A percentile compares a stretch with the other conserved stretches of the same genome.
These are phyloP conservation scores for Euphorbia pulcherrima DNA, from an alignment of 345 rosid species.

Conservation along the genomic window DNA sequence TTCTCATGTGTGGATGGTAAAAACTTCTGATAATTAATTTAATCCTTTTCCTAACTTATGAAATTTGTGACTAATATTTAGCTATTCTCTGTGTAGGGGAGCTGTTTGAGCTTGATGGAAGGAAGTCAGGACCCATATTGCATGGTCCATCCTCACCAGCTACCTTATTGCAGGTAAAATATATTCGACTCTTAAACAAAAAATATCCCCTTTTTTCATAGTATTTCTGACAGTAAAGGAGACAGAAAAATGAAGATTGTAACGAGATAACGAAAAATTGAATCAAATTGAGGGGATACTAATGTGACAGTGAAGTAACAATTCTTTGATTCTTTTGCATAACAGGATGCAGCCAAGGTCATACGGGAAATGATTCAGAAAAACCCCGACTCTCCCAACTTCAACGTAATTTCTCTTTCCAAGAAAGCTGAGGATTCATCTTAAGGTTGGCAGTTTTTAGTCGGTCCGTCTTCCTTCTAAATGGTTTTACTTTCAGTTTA, in stretches of 20 bases:
- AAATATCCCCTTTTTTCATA: background rate
- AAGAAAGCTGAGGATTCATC: slow-evolving; percentile 21
- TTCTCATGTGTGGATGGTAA: slow-evolving; percentile 79
- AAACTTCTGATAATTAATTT: slow-evolving; percentile 1
- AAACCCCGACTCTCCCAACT: slow-evolving; percentile 72
- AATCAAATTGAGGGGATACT: background rate
- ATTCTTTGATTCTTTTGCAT: background rate
- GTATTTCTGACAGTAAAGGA: background rate
- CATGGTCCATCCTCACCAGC: slow-evolving; percentile 68
- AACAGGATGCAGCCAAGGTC: slow-evolving; percentile 77
- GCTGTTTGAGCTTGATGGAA: slow-evolving; percentile 93
- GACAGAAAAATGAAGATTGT: background rate
- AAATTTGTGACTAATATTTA: background rate
- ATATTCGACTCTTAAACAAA: background rate
- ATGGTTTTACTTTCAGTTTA: slow-evolving; percentile 3
- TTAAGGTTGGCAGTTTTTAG: background rate
- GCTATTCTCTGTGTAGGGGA: slow-evolving; percentile 39
- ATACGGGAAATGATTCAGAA: slow-evolving; percentile 66
- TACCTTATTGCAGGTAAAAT: slow-evolving; percentile 68
- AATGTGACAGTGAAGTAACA: background rate
- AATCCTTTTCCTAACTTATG: background rate
- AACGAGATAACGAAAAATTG: background rate
- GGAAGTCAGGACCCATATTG: slow-evolving; percentile 70
- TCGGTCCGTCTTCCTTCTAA: background rate
- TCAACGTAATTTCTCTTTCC: slow-evolving; percentile 70